Conservation (phyloP, 305 asterid genomes). For the Fraxinus greggii region DNA sequence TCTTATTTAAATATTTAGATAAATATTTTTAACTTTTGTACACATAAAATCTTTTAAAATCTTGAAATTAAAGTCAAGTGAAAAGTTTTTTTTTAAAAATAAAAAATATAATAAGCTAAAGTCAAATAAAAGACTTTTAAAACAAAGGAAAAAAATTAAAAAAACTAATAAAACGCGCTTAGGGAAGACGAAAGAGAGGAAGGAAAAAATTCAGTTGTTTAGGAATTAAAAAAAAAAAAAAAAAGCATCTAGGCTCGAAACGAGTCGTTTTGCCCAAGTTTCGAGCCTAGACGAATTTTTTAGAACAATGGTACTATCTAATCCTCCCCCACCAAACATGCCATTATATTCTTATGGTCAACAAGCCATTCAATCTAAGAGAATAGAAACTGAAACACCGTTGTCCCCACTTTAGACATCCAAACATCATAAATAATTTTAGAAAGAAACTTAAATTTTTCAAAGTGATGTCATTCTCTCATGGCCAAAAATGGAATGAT, state of each 20-base stretch:
- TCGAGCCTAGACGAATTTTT: neutral
- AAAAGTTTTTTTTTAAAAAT: neutral
- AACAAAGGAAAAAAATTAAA: neutral
- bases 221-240: neutral
- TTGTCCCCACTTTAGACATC: neutral
- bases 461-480: neutral
- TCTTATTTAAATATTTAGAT: neutral
- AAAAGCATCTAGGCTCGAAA: neutral
- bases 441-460: conserved; percentile 17
- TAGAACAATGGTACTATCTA: neutral
- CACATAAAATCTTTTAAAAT: neutral
- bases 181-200: no score
- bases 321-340: neutral
- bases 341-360: neutral
- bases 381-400: neutral
- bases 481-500: neutral
- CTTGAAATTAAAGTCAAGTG: neutral
- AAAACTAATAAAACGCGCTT: neutral
- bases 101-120: neutral
- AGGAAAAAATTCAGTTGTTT: no score
- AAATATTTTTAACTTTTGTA: neutral
- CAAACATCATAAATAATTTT: neutral
- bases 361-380: neutral
- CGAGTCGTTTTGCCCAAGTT: neutral
- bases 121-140: neutral